Evolutionary conservation across 2,329 filamentous ascomycete species (phyloP).

Genomic region (Aspergillus aculeatus): DNA sequence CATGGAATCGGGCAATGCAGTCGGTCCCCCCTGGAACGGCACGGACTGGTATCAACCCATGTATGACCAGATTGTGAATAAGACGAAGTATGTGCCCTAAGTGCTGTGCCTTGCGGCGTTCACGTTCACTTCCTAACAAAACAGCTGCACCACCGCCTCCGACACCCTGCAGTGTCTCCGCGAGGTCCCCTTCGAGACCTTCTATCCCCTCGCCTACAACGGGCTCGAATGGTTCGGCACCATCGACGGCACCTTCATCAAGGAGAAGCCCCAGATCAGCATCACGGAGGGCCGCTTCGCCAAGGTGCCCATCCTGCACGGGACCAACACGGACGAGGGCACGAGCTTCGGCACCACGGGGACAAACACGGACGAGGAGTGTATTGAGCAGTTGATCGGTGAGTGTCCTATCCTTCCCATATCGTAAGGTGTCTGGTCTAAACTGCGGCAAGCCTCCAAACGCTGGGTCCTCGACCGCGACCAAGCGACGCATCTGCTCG

Average conservation of each 20-base stretch:
- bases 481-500: constrained; percentile 42
- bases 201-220: constrained; percentile 27
- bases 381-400: constrained; percentile 39
- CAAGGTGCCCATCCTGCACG: constrained; percentile 61
- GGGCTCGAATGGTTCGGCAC: constrained; percentile 40
- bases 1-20: constrained; percentile 33
- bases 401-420: background rate
- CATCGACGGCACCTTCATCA: constrained; percentile 58
- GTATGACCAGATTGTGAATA: constrained; percentile 31
- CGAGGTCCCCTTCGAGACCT: constrained; percentile 23
- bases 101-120: too few species aligned
- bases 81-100: constrained; percentile 20
- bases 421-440: background rate
- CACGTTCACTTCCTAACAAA: background rate
- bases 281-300: constrained; percentile 59
- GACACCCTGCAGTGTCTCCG: constrained; percentile 33
- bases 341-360: constrained; percentile 54
- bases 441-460: constrained; percentile 20
- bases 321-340: constrained; percentile 66
- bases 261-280: constrained; percentile 54
- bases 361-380: constrained; percentile 55
- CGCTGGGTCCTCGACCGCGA: constrained; percentile 28
- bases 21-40: constrained; percentile 33
- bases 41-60: constrained; percentile 36
- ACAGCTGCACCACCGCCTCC: constrained; percentile 25